A percentile compares a stretch with the other conserved stretches of the same genome.
Conservation (phyloP, 768 basidiomycete species). For the Leucosporidium creatinivorum region DNA sequence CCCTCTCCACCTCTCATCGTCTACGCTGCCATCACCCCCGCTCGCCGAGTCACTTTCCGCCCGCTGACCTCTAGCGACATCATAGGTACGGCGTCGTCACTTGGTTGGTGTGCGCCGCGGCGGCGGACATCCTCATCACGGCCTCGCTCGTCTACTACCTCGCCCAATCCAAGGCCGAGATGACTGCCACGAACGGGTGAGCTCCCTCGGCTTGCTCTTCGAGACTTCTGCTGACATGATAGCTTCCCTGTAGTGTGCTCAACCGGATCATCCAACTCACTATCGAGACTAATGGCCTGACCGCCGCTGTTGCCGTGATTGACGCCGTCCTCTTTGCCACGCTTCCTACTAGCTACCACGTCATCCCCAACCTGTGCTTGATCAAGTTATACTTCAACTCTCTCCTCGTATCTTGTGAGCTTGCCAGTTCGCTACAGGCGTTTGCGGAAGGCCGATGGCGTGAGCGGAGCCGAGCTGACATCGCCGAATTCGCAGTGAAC, state of each 20-base stretch:
- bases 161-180: background rate
- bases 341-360: background rate
- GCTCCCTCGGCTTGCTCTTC: background rate
- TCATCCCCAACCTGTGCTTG: slow-evolving; percentile 30
- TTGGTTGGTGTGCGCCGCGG: background rate
- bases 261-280: slow-evolving; percentile 11
- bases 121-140: slow-evolving; percentile 15
- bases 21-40: no score
- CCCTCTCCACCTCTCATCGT: no score
- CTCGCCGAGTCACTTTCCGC: no score
- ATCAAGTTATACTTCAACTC: slow-evolving; percentile 47
- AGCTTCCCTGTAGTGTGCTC: background rate
- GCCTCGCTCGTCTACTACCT: slow-evolving; percentile 16
- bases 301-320: slow-evolving; percentile 10
- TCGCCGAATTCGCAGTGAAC: background rate
- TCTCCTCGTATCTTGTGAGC: slow-evolving; percentile 40
- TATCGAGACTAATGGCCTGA: slow-evolving; percentile 16
- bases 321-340: slow-evolving; percentile 21
- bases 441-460: no score
- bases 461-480: no score
- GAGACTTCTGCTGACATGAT: background rate
- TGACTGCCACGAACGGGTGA: slow-evolving; percentile 14
- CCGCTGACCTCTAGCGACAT: no score
- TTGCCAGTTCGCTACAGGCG: background rate
- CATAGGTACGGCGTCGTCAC: background rate